Evolutionary conservation across 805 yeast species (phyloP), one percentile per base, ranked within the genome.

Genomic region (Wickerhamiella sorbophila): DNA sequence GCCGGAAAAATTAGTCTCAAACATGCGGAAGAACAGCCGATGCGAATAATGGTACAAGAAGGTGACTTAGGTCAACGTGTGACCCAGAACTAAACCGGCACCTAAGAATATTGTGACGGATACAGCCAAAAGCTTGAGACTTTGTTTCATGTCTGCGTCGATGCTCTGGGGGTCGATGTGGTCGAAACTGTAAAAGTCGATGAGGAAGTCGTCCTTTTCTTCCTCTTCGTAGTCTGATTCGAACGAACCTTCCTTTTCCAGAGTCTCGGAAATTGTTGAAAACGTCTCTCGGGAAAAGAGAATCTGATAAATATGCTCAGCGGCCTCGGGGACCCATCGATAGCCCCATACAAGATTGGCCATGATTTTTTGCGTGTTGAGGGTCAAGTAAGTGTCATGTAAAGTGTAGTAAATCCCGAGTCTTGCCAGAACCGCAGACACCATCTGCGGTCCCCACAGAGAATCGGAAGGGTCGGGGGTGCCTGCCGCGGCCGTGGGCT

Each of bases 21-120:
- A n/a, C n/a, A n/a, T n/a, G n/a, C n/a, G n/a, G n/a, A n/a, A n/a
- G n/a, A n/a, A n/a, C n/a, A n/a, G n/a, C n/a, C n/a, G n/a, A n/a
- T n/a, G n/a, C n/a, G n/a, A n/a, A n/a, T n/a, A n/a, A n/a, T n/a
- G n/a, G n/a, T n/a, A n/a, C n/a, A n/a, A n/a, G n/a, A n/a, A n/a
- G n/a, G 21, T 8, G 18, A 17, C 21, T 33, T 26, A 22, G 9
- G 41, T 19, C 38, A 42, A n/a, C 18, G 36, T 27, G 44, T 22
- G 43, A 20, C 55, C 55, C 9, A 47, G 32, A 5, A 50, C 34
- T 4, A 52, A 32, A 17, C 55, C 53, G 1, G 55, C 44, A 9
- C 51, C 48, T 6, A 48, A 43, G 32, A 52, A 52, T 2, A 44
- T 18, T 4, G 48, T 32, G 15, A 47, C 33, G 21, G 48, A 43